These are phyloP conservation scores for Botrytis squamosa DNA, from an alignment of 2,329 filamentous ascomycete species.

Conservation along the genomic window DNA sequence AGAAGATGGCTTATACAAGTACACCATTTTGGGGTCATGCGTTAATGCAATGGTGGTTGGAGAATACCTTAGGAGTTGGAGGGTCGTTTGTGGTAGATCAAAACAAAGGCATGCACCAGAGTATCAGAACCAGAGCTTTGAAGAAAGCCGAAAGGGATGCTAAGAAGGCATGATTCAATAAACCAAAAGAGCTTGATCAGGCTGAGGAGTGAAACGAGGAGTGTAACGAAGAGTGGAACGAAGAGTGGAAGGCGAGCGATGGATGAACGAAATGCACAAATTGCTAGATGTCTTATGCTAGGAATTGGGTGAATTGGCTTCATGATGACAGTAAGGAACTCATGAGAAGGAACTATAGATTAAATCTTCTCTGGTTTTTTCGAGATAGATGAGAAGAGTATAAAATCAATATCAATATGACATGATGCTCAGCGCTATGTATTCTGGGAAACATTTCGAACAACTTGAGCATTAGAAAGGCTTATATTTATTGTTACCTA, in stretches of 20 bases:
- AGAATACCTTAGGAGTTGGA: constrained; percentile 58
- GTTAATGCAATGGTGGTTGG: constrained; percentile 79
- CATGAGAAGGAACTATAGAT: background rate
- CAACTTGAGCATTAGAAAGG: background rate
- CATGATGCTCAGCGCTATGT: background rate
- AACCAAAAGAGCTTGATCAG: background rate
- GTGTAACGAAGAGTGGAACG: constrained; percentile 20
- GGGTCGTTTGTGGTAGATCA: constrained; percentile 55
- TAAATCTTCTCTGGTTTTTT: background rate
- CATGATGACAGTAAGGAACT: background rate
- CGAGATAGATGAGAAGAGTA: background rate
- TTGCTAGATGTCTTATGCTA: background rate
- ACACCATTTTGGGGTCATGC: constrained; percentile 94
- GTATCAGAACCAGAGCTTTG: constrained; percentile 65
- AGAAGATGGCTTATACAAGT: constrained; percentile 77
- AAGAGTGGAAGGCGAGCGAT: constrained; percentile 27
- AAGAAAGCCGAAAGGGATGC: constrained; percentile 68
- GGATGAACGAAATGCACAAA: constrained; percentile 16
- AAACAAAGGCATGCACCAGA: constrained; percentile 66
- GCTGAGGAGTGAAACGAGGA: constrained; percentile 18
- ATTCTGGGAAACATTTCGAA: background rate
- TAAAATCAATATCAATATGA: background rate
- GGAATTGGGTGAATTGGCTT: background rate
- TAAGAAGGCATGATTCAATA: constrained; percentile 47
- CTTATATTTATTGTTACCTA: background rate